Conservation (phyloP, 2,329 filamentous ascomycete species). For the Eurotiales sp. region DNA sequence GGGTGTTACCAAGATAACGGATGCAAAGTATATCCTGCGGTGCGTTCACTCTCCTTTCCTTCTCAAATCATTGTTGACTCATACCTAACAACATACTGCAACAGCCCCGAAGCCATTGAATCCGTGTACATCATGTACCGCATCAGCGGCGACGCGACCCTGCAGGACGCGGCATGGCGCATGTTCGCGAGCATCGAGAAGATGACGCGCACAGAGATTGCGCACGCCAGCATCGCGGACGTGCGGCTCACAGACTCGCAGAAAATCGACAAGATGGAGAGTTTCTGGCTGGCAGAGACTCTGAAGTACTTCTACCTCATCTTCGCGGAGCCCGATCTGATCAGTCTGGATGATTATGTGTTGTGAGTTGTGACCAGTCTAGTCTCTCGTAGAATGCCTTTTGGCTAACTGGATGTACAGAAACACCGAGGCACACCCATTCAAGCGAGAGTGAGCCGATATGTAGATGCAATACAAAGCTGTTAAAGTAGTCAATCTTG, state of each 20-base stretch:
- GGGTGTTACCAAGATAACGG: conserved; percentile 12
- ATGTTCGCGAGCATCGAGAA: conserved; percentile 49
- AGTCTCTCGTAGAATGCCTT: no score
- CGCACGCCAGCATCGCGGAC: conserved; percentile 42
- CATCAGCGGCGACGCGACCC: conserved; percentile 52
- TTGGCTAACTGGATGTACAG: neutral
- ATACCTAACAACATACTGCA: neutral
- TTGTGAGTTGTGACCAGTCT: no score
- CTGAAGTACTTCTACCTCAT: conserved; percentile 46
- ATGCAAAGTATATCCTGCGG: conserved; percentile 17
- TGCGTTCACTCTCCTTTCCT: conserved; percentile 1
- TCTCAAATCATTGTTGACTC: neutral
- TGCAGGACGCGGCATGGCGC: conserved; percentile 46
- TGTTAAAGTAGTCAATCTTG: no score
- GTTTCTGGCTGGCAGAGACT: conserved; percentile 45
- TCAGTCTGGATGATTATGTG: conserved; percentile 44
- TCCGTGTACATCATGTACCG: conserved; percentile 60
- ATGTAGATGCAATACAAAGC: no score
- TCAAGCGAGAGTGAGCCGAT: conserved; percentile 2
- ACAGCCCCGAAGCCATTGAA: conserved; percentile 56
- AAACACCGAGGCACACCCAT: conserved; percentile 16
- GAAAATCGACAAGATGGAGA: conserved; percentile 41
- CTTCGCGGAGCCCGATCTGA: conserved; percentile 37
- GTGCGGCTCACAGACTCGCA: conserved; percentile 30
- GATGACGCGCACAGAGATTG: conserved; percentile 40